Base-by-base conservation (phyloP, 2,329 filamentous ascomycete genomes). In the Ophiocordyceps camponoti-leonardi region DNA sequence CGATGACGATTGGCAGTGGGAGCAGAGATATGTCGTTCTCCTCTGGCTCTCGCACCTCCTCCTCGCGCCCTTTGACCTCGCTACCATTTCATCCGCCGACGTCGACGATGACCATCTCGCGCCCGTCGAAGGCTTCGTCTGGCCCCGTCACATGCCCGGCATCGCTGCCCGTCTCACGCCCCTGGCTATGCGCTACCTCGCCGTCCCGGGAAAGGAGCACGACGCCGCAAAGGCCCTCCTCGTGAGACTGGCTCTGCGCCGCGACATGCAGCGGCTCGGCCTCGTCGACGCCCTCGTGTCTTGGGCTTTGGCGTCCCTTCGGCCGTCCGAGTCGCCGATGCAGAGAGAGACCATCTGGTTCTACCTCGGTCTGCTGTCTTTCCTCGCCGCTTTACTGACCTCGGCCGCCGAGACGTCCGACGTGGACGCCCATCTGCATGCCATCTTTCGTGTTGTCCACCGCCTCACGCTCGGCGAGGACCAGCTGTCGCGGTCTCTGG, bases 21-120 rank as follows among this genome's bases (percentile, higher is more conserved):
- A 94, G 58, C 84, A 95, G 61, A 74, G 84, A 45, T 96, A 95
- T 57, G 69, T 95, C 18, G 77, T 88, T 41, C 68, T 96, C 5
- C 69, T 94, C 11, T 98, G 92, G 92, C 73, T 90, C 28, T 84
- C 83, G 1, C 83, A 92, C 61, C 67, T 92, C 16, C 69, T 90
- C 47, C 72, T 90, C 30, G 86, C 86, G 1, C 92, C 92, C 0
- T 98, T 98, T 62, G 88, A 95, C 54, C 68, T 98, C 45, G 74
- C 81, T 2, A 87, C 85, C 2, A 88, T 98, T 49, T 95, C 88
- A 1, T 76, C 75, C 2, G 62, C 67, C 1, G 68, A 71, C 28
- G 60, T 67, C 18, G 69, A 73, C 30, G 66, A 73, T 47, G 58
- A 66, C 3, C 61, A 64, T 18, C 55, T 65, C 4, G 63, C 66